phyloP scores from a whole-genome alignment of 352 stramenopile genomes.

The Phytopythium cucurbitacearum region DNA sequence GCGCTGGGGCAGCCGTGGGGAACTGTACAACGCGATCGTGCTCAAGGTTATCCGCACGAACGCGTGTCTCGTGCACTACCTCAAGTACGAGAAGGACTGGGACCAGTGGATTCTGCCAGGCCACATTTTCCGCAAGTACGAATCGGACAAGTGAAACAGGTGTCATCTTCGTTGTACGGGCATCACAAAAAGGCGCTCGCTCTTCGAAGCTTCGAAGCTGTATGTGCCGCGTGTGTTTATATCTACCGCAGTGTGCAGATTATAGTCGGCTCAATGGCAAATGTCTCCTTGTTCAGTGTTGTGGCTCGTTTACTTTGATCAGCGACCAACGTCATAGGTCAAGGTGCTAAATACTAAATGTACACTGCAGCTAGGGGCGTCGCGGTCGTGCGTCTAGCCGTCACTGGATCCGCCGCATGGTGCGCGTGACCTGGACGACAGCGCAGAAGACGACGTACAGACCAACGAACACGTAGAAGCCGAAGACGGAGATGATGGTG shows the following conservation, averaged over 20 bases:
- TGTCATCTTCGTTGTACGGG: not conserved
- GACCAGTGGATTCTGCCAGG: slow-evolving; percentile 77
- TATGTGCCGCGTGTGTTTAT: too few species aligned
- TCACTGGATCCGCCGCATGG: slow-evolving; percentile 5
- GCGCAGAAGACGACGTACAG: slow-evolving; percentile 28
- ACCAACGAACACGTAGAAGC: slow-evolving; percentile 49
- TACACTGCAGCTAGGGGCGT: too few species aligned
- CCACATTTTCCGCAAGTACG: slow-evolving; percentile 80
- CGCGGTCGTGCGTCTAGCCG: not conserved
- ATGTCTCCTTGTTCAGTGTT: slow-evolving; percentile 1
- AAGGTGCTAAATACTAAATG: too few species aligned
- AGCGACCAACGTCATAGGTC: too few species aligned
- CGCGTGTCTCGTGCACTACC: slow-evolving; percentile 74
- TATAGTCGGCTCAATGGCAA: not conserved
- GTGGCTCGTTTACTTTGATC: too few species aligned
- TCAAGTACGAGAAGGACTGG: slow-evolving; percentile 85
- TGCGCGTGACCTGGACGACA: slow-evolving; percentile 16
- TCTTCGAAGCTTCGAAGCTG: too few species aligned
- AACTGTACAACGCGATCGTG: slow-evolving; percentile 77
- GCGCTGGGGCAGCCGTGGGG: slow-evolving; percentile 62
- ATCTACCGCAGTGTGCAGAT: too few species aligned
- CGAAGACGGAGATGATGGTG: slow-evolving; percentile 45
- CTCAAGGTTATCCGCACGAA: slow-evolving; percentile 77
- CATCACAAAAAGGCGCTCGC: not conserved
- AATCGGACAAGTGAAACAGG: slow-evolving; percentile 8